phyloP scores from a whole-genome alignment of 2,329 filamentous ascomycete genomes.

The Huntiella omanensis region DNA sequence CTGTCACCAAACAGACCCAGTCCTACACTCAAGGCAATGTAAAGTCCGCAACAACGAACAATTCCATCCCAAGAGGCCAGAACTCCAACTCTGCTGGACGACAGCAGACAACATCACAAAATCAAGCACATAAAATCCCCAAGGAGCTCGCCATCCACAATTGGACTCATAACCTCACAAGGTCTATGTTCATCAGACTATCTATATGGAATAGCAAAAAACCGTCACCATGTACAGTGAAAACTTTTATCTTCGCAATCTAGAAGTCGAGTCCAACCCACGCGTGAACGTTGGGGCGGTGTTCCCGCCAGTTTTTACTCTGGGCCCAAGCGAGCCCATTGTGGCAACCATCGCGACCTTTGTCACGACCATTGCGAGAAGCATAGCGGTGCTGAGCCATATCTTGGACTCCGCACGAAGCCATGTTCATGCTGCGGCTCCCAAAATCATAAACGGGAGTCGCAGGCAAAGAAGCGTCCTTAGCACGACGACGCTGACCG shows the following conservation, averaged over 20 bases:
- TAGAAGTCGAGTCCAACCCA: constrained; percentile 12
- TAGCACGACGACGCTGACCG: constrained; percentile 63
- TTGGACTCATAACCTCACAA: constrained; percentile 11
- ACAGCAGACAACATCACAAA: background rate
- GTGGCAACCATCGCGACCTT: constrained; percentile 6
- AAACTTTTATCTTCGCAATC: background rate
- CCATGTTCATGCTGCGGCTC: background rate
- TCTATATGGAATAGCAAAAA: constrained; percentile 15
- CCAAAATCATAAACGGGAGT: background rate
- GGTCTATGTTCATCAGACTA: constrained; percentile 12
- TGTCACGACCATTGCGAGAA: constrained; percentile 1
- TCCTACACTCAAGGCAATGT: no score
- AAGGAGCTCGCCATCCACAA: constrained; percentile 11
- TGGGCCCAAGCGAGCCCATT: constrained; percentile 6
- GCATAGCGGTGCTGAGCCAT: constrained; percentile 1
- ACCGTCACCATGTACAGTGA: background rate
- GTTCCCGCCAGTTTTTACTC: constrained; percentile 11
- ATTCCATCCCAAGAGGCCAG: background rate
- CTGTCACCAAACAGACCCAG: background rate
- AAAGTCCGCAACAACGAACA: background rate
- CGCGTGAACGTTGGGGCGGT: constrained; percentile 8
- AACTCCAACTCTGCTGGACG: background rate
- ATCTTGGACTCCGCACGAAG: constrained; percentile 4
- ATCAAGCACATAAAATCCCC: background rate
- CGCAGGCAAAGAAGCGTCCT: constrained; percentile 4